Evolutionary conservation across 805 yeast genomes (phyloP).

Genomic region (Yarrowia yakushimensis): DNA sequence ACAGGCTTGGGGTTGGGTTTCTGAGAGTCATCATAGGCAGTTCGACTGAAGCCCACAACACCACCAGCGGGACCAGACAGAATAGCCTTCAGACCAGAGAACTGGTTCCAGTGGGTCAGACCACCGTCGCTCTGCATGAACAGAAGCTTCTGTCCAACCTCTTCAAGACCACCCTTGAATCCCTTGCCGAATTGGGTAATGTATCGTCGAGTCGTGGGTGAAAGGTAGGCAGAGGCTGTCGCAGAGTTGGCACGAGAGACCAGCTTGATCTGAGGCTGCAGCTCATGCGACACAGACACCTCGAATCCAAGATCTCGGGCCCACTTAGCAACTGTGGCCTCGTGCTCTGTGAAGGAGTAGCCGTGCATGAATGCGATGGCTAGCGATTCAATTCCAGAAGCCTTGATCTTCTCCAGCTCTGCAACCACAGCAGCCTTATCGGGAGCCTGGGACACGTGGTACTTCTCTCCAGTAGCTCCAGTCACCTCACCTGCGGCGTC

Average conservation of each 20-base stretch:
- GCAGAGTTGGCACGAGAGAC: constrained; percentile 75
- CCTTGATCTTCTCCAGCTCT: constrained; percentile 46
- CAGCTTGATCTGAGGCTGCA: constrained; percentile 76
- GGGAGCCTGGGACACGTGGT: constrained; percentile 54
- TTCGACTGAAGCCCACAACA: constrained; percentile 85
- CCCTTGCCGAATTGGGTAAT: constrained; percentile 60
- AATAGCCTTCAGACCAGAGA: constrained; percentile 85
- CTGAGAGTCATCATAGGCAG: constrained; percentile 56
- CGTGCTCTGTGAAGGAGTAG: constrained; percentile 71
- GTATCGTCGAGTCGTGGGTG: constrained; percentile 72
- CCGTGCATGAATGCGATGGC: constrained; percentile 73
- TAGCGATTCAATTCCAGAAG: constrained; percentile 59
- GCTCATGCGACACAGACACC: constrained; percentile 62
- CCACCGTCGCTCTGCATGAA: constrained; percentile 99
- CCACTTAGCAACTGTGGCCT: constrained; percentile 51
- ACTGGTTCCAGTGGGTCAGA: constrained; percentile 73
- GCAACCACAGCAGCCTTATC: constrained; percentile 44
- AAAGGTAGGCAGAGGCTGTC: constrained; percentile 76
- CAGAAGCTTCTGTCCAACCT: constrained; percentile 37
- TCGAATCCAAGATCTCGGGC: constrained; percentile 70
- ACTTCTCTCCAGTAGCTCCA: constrained; percentile 68
- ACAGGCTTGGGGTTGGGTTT: constrained; percentile 44
- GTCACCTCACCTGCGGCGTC: constrained; percentile 34
- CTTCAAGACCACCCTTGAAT: constrained; percentile 49
- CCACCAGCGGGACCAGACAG: constrained; percentile 98